Evolutionary conservation across 2,329 filamentous ascomycete genomes (phyloP).

Genomic region (Cordyceps javanica): DNA sequence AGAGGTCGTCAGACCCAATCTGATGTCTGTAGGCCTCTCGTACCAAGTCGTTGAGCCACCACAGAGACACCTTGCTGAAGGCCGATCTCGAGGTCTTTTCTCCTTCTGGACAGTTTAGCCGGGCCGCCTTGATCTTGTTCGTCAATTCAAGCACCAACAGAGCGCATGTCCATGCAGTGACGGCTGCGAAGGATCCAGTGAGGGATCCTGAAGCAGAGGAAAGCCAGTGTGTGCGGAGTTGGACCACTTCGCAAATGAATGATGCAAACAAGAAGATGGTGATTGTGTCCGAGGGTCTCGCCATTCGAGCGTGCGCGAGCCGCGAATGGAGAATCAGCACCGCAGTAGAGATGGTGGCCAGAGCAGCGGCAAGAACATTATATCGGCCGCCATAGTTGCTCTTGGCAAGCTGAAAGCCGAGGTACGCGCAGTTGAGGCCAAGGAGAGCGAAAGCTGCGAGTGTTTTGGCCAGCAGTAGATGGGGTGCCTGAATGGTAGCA

Average conservation of each 20-base stretch:
- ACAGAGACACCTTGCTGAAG: not conserved
- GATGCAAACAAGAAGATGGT: not conserved
- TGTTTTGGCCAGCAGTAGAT: not conserved
- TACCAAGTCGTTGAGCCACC: slow-evolving; percentile 8
- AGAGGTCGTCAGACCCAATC: not conserved
- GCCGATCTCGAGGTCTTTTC: not conserved
- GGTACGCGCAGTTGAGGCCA: not conserved
- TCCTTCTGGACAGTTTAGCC: not conserved
- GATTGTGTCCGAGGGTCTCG: not conserved
- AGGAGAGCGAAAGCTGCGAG: not conserved
- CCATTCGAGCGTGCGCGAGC: not conserved
- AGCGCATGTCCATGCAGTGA: not conserved
- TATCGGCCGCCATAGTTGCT: not conserved
- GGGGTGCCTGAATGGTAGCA: not conserved
- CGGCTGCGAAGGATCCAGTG: not conserved
- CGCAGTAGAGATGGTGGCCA: not conserved
- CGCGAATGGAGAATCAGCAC: not conserved
- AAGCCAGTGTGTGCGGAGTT: slow-evolving; percentile 1
- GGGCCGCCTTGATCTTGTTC: not conserved
- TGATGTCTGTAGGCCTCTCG: slow-evolving; percentile 2
- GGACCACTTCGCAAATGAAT: not conserved
- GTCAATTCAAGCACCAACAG: not conserved
- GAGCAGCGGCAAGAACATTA: not conserved
- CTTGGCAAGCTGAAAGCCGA: not conserved
- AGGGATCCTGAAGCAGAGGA: not conserved